A percentile compares a stretch with the other conserved stretches of the same genome.
Conservation (phyloP, 176 grass and related monocot species). For the Triticum monococcum region DNA sequence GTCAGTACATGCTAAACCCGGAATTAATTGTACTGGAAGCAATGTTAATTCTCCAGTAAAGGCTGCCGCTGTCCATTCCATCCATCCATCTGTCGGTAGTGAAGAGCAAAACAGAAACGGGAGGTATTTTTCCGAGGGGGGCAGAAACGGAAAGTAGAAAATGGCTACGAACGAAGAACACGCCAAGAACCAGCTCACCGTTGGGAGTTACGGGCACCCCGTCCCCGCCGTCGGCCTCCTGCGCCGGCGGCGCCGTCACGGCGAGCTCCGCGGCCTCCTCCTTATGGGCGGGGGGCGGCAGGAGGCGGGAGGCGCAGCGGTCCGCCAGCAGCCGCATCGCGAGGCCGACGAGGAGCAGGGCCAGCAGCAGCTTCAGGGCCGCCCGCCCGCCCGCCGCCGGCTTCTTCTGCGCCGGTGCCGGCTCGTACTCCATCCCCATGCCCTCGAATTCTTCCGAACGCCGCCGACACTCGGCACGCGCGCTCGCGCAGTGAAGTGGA, state of each 20-base stretch:
- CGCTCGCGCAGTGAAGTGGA: not conserved
- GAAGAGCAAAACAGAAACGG: not conserved
- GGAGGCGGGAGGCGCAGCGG: constrained; percentile 11
- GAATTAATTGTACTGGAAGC: not conserved
- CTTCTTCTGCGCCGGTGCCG: constrained; percentile 26
- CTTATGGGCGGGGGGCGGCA: not conserved
- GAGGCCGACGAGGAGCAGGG: constrained; percentile 49
- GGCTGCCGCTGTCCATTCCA: not conserved
- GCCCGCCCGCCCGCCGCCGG: constrained; percentile 18
- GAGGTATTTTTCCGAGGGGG: not conserved
- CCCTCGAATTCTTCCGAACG: not conserved
- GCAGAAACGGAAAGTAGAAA: not conserved
- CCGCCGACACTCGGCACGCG: not conserved
- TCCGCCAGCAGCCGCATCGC: constrained; percentile 51
- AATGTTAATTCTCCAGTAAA: not conserved
- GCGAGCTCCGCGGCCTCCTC: not conserved
- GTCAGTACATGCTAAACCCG: not conserved
- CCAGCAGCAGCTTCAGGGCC: constrained; percentile 46
- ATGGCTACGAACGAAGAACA: not conserved
- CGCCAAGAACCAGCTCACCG: constrained; percentile 32
- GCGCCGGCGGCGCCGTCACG: not conserved
- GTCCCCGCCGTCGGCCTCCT: not conserved
- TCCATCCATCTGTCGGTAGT: not conserved
- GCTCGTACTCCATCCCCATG: constrained; percentile 35
- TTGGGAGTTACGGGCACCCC: not conserved